A percentile compares a stretch with the other conserved stretches of the same genome.
These are phyloP conservation scores for Vigna angularis DNA, from an alignment of 306 rosid genomes.

Conservation along the genomic window DNA sequence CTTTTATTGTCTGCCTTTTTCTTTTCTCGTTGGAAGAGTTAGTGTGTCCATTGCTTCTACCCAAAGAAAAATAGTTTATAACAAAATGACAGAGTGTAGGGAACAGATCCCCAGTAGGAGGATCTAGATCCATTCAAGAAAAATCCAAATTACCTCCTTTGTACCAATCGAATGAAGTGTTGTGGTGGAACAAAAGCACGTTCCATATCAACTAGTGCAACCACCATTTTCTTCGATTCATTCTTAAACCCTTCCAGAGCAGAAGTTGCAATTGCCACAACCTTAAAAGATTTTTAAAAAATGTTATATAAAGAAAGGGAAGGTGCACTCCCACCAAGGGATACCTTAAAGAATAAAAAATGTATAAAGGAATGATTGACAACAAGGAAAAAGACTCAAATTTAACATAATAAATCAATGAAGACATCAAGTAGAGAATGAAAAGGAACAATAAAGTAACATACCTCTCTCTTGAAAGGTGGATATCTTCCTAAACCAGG, in stretches of 20 bases:
- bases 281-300: slow-evolving; percentile 52
- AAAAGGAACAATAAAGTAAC: slow-evolving; percentile 37
- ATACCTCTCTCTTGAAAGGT: slow-evolving; percentile 96
- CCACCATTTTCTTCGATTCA: slow-evolving; percentile 96
- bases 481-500: slow-evolving; percentile 99
- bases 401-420: slow-evolving; percentile 2
- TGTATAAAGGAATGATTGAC: background rate
- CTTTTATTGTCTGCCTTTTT: background rate
- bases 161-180: slow-evolving; percentile 95
- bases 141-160: slow-evolving; percentile 72
- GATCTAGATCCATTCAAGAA: slow-evolving; percentile 8
- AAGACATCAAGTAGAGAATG: slow-evolving; percentile 2
- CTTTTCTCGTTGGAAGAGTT: background rate
- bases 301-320: slow-evolving; percentile 34
- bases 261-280: slow-evolving; percentile 86
- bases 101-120: slow-evolving; percentile 14
- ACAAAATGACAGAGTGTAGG: background rate
- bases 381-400: slow-evolving; percentile 14
- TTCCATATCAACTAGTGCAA: slow-evolving; percentile 98
- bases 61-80: slow-evolving; percentile 1
- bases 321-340: slow-evolving; percentile 12
- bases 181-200: slow-evolving; percentile 99
- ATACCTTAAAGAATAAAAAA: background rate
- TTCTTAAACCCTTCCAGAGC: slow-evolving; percentile 87
- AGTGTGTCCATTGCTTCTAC: background rate